Evolutionary conservation across 1,139 yeast genomes (phyloP).

Genomic region (Hansenula sp.): DNA sequence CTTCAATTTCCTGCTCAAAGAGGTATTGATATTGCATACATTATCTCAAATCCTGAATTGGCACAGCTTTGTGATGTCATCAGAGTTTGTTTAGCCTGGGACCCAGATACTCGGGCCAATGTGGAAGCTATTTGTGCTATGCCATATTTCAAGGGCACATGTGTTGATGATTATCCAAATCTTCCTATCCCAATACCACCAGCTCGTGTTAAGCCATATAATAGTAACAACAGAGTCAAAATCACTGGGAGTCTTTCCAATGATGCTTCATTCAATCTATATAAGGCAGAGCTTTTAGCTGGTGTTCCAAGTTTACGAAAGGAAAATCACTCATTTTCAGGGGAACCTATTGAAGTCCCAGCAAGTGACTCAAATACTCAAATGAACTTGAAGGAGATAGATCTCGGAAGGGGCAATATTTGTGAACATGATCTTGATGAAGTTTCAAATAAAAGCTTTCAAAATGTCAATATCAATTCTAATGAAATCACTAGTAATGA

Average conservation of each 20-base stretch:
- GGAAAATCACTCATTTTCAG: neutral
- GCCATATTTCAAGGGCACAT: conserved; percentile 50
- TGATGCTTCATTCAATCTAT: neutral
- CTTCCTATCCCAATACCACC: neutral
- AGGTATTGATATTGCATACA: conserved; percentile 34
- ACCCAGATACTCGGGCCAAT: conserved; percentile 52
- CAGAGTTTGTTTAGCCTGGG: conserved; percentile 61
- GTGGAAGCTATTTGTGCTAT: conserved; percentile 41
- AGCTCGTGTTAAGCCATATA: conserved; percentile 1
- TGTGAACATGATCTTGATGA: neutral
- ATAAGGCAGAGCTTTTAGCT: conserved; percentile 1
- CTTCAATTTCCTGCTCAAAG: conserved; percentile 45
- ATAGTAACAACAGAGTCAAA: neutral
- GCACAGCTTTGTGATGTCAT: conserved; percentile 46
- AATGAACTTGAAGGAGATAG: neutral
- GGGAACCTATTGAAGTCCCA: too few relatives aligned
- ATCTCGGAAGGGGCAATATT: neutral
- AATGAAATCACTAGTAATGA: conserved; percentile 12
- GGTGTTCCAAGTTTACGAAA: conserved; percentile 1
- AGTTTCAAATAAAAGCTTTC: neutral
- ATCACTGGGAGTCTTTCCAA: neutral
- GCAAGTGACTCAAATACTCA: too few relatives aligned
- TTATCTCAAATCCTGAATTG: conserved; percentile 36
- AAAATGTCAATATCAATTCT: conserved; percentile 1
- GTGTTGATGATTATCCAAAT: conserved; percentile 21